Percentiles rank a stretch among this genome's conserved stretches.
Conservation (phyloP, 2,329 filamentous ascomycete genomes). For the Neocucurbitaria cava region DNA sequence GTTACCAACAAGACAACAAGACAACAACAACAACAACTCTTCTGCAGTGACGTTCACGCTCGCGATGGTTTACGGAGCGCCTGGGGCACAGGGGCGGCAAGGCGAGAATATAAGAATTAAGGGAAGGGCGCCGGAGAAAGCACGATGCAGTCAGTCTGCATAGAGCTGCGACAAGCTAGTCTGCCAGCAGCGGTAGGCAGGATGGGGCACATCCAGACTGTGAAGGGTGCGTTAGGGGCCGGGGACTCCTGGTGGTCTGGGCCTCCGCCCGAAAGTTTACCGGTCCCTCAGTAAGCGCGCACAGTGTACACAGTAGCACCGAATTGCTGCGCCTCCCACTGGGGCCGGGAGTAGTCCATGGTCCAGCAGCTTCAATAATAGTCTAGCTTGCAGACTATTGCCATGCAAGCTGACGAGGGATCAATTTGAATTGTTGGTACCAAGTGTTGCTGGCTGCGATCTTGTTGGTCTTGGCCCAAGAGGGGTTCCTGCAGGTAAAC, state of each 20-base stretch:
- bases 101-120: conserved; percentile 1
- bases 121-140: neutral
- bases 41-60: neutral
- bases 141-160: conserved; percentile 9
- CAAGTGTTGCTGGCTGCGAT: no score
- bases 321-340: conserved; percentile 6
- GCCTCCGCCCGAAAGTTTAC: neutral
- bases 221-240: conserved; percentile 6
- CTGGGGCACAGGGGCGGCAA: neutral
- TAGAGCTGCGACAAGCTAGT: conserved; percentile 4
- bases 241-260: conserved; percentile 10
- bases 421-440: neutral
- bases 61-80: neutral
- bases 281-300: neutral
- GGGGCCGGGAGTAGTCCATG: neutral
- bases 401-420: neutral
- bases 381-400: neutral
- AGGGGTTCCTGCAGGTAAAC: neutral
- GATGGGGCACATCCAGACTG: conserved; percentile 8
- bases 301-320: neutral
- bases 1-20: no score
- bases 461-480: neutral
- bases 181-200: neutral
- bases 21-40: neutral
- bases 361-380: neutral